Percentiles rank a stretch among this genome's conserved stretches.
These are phyloP conservation scores for Eleusine indica DNA, from an alignment of 176 grass and related monocot genomes.

Conservation along the genomic window DNA sequence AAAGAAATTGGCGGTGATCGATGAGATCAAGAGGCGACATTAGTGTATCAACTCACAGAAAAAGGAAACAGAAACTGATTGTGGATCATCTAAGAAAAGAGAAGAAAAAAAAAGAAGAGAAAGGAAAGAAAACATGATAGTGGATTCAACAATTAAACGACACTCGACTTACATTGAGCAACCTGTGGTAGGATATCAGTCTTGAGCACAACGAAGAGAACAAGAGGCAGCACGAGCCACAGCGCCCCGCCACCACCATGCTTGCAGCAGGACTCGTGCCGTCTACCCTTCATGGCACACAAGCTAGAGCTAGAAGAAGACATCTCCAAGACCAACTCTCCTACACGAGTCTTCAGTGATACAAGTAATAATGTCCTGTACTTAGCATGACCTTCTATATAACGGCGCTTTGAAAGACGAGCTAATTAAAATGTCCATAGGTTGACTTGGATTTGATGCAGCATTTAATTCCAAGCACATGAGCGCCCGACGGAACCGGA, in stretches of 20 bases:
- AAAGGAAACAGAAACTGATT: neutral
- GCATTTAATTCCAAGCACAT: slow-evolving; percentile 43
- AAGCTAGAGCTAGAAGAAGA: slow-evolving; percentile 11
- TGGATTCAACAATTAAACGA: neutral
- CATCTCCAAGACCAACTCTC: neutral
- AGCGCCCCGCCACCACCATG: neutral
- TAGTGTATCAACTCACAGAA: neutral
- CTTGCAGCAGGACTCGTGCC: slow-evolving; percentile 16
- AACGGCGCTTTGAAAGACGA: neutral
- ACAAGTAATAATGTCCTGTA: neutral
- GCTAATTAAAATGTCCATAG: neutral
- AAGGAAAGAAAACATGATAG: neutral
- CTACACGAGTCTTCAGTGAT: neutral
- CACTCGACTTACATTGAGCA: slow-evolving; percentile 9
- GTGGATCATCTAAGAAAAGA: neutral
- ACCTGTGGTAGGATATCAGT: slow-evolving; percentile 29
- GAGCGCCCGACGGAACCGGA: neutral
- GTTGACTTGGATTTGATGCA: slow-evolving; percentile 39
- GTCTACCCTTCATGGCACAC: slow-evolving; percentile 34
- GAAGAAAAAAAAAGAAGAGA: neutral
- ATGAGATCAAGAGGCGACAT: neutral
- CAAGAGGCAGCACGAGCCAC: slow-evolving; percentile 38
- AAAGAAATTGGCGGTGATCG: neutral
- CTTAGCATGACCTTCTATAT: neutral
- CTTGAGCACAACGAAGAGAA: slow-evolving; percentile 38